Percentiles rank a stretch among this genome's conserved stretches.
These are phyloP conservation scores for Nakazawaea laoshanensis DNA, from an alignment of 805 yeast species.

Conservation along the genomic window DNA sequence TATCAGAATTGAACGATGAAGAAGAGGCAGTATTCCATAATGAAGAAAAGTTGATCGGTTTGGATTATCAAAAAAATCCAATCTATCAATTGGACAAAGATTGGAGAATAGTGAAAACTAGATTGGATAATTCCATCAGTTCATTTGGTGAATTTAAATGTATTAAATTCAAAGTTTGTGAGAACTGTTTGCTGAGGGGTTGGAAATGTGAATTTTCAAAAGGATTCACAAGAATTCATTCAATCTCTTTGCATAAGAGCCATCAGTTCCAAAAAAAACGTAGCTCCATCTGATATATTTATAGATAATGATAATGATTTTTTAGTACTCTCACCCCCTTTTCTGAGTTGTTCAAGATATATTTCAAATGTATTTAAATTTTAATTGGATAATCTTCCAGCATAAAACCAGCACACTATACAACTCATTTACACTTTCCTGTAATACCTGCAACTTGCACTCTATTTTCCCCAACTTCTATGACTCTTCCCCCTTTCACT, in stretches of 20 bases:
- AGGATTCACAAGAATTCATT: slow-evolving; percentile 47
- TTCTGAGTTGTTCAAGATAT: too few relatives aligned
- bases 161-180: slow-evolving; percentile 46
- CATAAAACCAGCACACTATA: too few relatives aligned
- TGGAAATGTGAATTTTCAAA: slow-evolving; percentile 48
- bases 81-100: slow-evolving; percentile 1
- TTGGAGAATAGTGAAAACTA: slow-evolving; percentile 8
- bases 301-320: too few relatives aligned
- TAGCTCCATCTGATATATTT: too few relatives aligned
- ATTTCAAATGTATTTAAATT: too few relatives aligned
- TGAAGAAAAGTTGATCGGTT: background rate
- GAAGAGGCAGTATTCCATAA: background rate
- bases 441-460: too few relatives aligned
- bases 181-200: slow-evolving; percentile 40
- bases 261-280: background rate
- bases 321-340: too few relatives aligned
- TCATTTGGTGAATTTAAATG: slow-evolving; percentile 1
- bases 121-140: slow-evolving; percentile 6
- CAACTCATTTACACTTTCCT: too few relatives aligned
- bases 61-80: slow-evolving; percentile 6
- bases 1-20: background rate
- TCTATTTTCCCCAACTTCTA: too few relatives aligned
- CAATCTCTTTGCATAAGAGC: background rate
- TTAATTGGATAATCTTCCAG: too few relatives aligned
- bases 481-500: too few relatives aligned